phyloP scores from a whole-genome alignment of 176 grass and related monocot species.

The Luzula sylvatica region DNA sequence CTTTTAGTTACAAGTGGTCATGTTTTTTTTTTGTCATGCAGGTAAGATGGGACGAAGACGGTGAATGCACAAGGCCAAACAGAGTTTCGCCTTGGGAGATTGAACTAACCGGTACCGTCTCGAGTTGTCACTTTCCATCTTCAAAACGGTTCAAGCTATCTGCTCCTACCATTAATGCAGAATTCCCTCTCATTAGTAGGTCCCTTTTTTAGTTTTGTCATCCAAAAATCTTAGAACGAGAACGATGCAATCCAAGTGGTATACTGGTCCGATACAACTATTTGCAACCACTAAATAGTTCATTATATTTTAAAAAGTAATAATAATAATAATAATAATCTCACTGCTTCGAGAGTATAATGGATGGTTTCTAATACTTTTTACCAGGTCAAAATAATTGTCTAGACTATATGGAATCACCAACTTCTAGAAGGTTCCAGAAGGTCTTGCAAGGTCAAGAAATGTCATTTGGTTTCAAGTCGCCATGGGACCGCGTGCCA shows the following conservation, averaged over 20 bases:
- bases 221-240: too few species aligned
- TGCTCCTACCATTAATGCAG: conserved; percentile 29
- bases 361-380: conserved; percentile 11
- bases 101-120: conserved; percentile 43
- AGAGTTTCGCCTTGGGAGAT: conserved; percentile 95
- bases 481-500: conserved; percentile 20
- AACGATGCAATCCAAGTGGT: too few species aligned
- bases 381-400: conserved; percentile 62
- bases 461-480: conserved; percentile 42
- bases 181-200: conserved; percentile 48
- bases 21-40: conserved; percentile 20
- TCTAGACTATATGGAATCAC: conserved; percentile 48
- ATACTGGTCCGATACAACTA: too few species aligned
- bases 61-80: conserved; percentile 31
- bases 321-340: too few species aligned
- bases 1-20: too few species aligned
- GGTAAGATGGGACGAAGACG: conserved; percentile 83
- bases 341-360: not conserved
- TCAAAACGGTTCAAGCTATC: conserved; percentile 67
- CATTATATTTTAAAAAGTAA: too few species aligned
- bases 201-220: too few species aligned
- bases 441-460: conserved; percentile 99
- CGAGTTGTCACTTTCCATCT: conserved; percentile 19
- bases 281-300: too few species aligned
- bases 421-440: conserved; percentile 61